These are phyloP conservation scores for Stereum hirsutum DNA, from an alignment of 1,284 basidiomycete species.

Conservation along the genomic window DNA sequence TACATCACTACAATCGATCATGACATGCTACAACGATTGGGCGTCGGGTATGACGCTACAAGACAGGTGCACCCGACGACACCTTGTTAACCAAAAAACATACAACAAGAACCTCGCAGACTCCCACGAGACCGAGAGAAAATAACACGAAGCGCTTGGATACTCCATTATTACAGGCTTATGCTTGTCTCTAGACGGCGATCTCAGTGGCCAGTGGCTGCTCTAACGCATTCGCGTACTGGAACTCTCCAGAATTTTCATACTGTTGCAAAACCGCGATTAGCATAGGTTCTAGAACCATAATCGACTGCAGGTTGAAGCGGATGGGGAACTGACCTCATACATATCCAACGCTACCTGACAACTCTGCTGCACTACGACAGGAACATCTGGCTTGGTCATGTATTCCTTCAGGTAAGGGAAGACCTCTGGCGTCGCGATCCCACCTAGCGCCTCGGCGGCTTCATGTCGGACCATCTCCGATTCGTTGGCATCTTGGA, in stretches of 20 bases:
- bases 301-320: not conserved
- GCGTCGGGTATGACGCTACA: too few relatives aligned
- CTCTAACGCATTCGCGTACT: slow-evolving; percentile 61
- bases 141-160: too few relatives aligned
- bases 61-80: too few relatives aligned
- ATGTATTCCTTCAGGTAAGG: slow-evolving; percentile 86
- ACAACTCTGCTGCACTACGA: slow-evolving; percentile 93
- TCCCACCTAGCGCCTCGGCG: slow-evolving; percentile 95
- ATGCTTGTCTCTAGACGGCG: too few relatives aligned
- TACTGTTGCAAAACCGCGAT: slow-evolving; percentile 37
- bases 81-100: too few relatives aligned
- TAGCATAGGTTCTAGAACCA: slow-evolving; percentile 1
- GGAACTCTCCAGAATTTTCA: slow-evolving; percentile 87
- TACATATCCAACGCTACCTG: slow-evolving; percentile 97
- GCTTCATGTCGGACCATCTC: slow-evolving; percentile 99
- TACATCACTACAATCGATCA: too few relatives aligned
- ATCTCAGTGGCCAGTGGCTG: not conserved
- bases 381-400: slow-evolving; percentile 66
- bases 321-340: slow-evolving; percentile 50
- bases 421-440: slow-evolving; percentile 88
- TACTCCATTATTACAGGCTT: too few relatives aligned
- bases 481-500: slow-evolving; percentile 69
- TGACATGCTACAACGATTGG: too few relatives aligned
- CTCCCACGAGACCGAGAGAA: too few relatives aligned
- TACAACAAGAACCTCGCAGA: too few relatives aligned